These are phyloP conservation scores for Phaseolus lunatus DNA, from an alignment of 306 rosid species.

Conservation along the genomic window DNA sequence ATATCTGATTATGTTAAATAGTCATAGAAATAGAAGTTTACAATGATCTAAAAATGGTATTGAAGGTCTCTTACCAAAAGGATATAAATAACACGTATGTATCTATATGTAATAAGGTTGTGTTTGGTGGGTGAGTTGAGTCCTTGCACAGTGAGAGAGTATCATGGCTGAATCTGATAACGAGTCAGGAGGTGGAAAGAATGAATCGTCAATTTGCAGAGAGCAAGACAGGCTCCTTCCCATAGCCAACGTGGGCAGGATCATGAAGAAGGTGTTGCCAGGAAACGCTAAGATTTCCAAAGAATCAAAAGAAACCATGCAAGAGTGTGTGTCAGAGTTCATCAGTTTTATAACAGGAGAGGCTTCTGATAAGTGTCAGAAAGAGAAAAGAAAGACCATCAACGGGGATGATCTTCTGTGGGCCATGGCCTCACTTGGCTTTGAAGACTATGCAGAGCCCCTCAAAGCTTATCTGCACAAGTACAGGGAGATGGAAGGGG, in stretches of 20 bases:
- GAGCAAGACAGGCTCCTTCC: conserved; percentile 46
- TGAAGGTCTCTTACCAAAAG: no score
- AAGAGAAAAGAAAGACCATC: conserved; percentile 47
- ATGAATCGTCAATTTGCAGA: conserved; percentile 15
- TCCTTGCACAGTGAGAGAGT: background rate
- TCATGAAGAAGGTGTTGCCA: conserved; percentile 47
- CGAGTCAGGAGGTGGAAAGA: conserved; percentile 39
- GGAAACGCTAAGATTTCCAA: conserved; percentile 46
- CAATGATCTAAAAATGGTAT: no score
- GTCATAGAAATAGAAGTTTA: no score
- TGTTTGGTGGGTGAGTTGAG: background rate
- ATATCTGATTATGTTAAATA: no score
- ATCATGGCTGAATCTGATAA: conserved; percentile 42
- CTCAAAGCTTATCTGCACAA: conserved; percentile 31
- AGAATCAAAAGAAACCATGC: conserved; percentile 45
- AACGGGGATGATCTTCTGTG: conserved; percentile 48
- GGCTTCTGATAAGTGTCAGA: conserved; percentile 48
- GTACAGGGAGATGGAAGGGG: conserved; percentile 45
- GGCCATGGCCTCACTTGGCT: conserved; percentile 47
- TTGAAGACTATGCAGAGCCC: conserved; percentile 40
- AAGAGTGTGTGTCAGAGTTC: conserved; percentile 49
- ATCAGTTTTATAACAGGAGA: conserved; percentile 48
- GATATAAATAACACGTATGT: no score
- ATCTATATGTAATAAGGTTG: background rate
- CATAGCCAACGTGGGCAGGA: conserved; percentile 46